phyloP scores from a whole-genome alignment of 176 grass and related monocot species.

The Oryza coarctata region DNA sequence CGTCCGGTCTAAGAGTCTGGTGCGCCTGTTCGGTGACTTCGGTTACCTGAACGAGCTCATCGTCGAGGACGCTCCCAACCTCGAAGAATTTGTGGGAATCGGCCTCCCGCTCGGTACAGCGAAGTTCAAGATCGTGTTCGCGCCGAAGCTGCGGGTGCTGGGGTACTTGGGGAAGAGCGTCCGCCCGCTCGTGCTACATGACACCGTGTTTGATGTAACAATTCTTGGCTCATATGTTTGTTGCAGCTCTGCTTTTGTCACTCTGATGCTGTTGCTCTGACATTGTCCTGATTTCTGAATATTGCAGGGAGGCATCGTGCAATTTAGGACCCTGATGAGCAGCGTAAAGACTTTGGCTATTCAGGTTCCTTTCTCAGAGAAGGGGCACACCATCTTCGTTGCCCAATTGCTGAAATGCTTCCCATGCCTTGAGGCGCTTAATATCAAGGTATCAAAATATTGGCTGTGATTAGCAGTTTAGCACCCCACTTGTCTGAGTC shows the following conservation, averaged over 20 bases:
- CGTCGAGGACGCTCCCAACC: conserved; percentile 43
- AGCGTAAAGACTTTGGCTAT: conserved; percentile 44
- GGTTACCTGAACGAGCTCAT: conserved; percentile 31
- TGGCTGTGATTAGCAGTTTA: neutral
- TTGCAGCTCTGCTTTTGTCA: neutral
- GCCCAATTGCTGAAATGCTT: conserved; percentile 45
- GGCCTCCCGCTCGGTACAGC: neutral
- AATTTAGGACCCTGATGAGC: conserved; percentile 32
- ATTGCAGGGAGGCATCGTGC: conserved; percentile 41
- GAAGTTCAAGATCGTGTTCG: conserved; percentile 30
- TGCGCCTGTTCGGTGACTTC: conserved; percentile 36
- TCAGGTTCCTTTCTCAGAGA: conserved; percentile 38
- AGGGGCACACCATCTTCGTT: conserved; percentile 30
- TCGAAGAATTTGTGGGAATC: conserved; percentile 43
- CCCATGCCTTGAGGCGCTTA: conserved; percentile 43
- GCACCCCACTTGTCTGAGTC: neutral
- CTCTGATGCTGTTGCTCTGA: neutral
- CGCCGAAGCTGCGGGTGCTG: conserved; percentile 44
- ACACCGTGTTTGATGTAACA: conserved; percentile 41
- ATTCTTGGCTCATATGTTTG: neutral
- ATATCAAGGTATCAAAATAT: conserved; percentile 17
- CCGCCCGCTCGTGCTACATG: conserved; percentile 36
- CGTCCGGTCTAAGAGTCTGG: conserved; percentile 36
- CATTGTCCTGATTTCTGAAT: neutral
- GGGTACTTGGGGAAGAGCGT: conserved; percentile 40